Conservation (phyloP, 1,284 basidiomycete genomes). For the Amylostereum areolatum region DNA sequence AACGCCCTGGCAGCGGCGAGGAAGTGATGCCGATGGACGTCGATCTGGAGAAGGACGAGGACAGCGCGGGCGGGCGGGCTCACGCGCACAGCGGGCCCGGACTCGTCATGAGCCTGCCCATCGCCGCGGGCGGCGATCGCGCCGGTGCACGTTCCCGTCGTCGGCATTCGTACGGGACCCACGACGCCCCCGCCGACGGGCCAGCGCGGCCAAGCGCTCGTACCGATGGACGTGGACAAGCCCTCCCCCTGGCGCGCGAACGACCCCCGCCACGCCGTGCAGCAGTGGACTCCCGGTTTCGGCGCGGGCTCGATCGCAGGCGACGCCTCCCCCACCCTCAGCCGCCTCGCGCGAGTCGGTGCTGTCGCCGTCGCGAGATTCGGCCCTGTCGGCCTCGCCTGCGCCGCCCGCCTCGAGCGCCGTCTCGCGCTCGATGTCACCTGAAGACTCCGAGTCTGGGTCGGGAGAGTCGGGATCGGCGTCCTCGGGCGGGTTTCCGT, state of each 20-base stretch:
- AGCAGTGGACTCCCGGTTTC: too few relatives aligned
- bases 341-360: too few relatives aligned
- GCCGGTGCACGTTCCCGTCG: constrained; percentile 14
- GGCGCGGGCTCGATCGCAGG: too few relatives aligned
- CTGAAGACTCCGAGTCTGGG: too few relatives aligned
- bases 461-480: too few relatives aligned
- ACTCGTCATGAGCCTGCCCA: constrained; percentile 3
- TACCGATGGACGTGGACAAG: constrained; percentile 30
- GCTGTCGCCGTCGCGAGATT: too few relatives aligned
- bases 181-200: constrained; percentile 14
- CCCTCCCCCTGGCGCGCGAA: constrained; percentile 1
- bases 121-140: constrained; percentile 8
- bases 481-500: too few relatives aligned
- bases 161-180: constrained; percentile 4
- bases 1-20: too few relatives aligned
- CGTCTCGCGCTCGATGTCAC: too few relatives aligned
- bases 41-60: constrained; percentile 14
- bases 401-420: too few relatives aligned
- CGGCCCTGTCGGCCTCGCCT: too few relatives aligned
- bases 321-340: too few relatives aligned
- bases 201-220: constrained; percentile 10
- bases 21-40: constrained; percentile 25
- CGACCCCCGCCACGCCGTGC: not conserved
- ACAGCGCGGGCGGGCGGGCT: constrained; percentile 8
- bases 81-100: constrained; percentile 14